phyloP scores from a whole-genome alignment of 2,329 filamentous ascomycete species.

The Phialophora verrucosa region DNA sequence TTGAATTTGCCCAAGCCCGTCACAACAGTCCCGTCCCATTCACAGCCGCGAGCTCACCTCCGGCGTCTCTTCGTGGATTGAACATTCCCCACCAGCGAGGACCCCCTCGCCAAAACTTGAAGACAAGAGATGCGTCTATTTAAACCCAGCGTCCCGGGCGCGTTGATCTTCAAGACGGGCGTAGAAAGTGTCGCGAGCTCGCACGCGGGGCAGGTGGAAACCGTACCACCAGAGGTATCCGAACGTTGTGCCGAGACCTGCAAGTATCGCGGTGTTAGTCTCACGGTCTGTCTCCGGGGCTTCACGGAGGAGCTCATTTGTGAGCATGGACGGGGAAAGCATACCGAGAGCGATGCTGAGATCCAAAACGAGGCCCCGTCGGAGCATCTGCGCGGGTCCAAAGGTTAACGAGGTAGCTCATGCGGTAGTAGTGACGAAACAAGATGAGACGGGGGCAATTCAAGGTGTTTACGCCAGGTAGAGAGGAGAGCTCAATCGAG shows the following conservation, averaged over 20 bases:
- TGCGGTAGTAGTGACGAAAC: not conserved
- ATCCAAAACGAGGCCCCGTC: constrained; percentile 69
- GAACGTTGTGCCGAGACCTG: constrained; percentile 66
- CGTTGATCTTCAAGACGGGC: constrained; percentile 67
- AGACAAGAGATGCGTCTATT: constrained; percentile 27
- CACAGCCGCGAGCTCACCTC: not conserved
- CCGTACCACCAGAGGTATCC: constrained; percentile 73
- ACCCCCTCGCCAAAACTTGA: not conserved
- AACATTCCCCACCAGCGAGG: not conserved
- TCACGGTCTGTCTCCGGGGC: constrained; percentile 10
- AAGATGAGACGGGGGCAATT: not conserved
- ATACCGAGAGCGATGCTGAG: constrained; percentile 69
- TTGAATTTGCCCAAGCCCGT: not conserved
- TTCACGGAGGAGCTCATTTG: not conserved
- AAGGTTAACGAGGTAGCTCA: constrained; percentile 32
- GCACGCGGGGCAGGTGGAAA: constrained; percentile 69
- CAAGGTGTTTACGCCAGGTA: not conserved
- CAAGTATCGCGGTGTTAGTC: not conserved
- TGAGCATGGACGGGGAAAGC: constrained; percentile 41
- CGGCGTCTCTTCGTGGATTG: not conserved
- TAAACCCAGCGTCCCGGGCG: constrained; percentile 46
- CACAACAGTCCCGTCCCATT: not conserved
- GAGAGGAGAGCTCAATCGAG: not conserved
- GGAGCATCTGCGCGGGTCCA: constrained; percentile 62
- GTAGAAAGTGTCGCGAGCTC: constrained; percentile 68